Evolutionary conservation across 2,329 filamentous ascomycete genomes (phyloP).

Genomic region (Colletotrichum sojae): DNA sequence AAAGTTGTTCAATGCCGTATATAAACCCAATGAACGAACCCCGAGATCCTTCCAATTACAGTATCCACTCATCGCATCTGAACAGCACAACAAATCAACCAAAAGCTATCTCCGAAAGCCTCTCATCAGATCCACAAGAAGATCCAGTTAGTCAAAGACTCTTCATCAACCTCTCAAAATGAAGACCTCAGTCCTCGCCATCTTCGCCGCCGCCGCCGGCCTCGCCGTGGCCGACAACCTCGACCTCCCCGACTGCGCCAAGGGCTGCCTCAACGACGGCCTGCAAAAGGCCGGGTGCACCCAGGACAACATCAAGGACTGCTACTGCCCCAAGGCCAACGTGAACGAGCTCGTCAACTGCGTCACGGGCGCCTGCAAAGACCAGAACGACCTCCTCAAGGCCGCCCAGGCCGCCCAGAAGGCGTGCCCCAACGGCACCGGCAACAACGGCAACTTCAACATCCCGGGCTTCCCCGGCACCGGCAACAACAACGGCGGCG

Average conservation of each 20-base stretch:
- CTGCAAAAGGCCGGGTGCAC: conserved; percentile 35
- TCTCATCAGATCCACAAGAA: no score
- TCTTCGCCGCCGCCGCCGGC: conserved; percentile 25
- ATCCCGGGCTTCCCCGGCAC: not conserved
- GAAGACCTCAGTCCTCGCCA: conserved; percentile 28
- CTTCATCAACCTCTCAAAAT: conserved; percentile 16
- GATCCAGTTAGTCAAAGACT: not conserved
- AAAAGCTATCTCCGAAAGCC: not conserved
- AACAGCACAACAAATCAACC: not conserved
- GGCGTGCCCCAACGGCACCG: conserved; percentile 20
- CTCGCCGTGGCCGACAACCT: conserved; percentile 25
- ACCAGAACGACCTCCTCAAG: conserved; percentile 34
- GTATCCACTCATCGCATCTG: not conserved
- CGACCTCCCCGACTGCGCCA: conserved; percentile 36
- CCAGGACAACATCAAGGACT: conserved; percentile 34
- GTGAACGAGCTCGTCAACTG: conserved; percentile 32
- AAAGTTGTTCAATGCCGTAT: not conserved
- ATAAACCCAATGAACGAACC: not conserved
- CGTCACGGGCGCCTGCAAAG: conserved; percentile 30
- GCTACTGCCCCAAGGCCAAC: conserved; percentile 37
- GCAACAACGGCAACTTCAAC: conserved; percentile 7
- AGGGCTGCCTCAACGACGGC: conserved; percentile 34
- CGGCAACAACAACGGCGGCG: not conserved
- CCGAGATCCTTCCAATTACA: not conserved
- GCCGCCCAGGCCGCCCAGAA: conserved; percentile 34